Evolutionary conservation across 2,329 filamentous ascomycete species (phyloP).

Genomic region (Colletotrichum paranaense): DNA sequence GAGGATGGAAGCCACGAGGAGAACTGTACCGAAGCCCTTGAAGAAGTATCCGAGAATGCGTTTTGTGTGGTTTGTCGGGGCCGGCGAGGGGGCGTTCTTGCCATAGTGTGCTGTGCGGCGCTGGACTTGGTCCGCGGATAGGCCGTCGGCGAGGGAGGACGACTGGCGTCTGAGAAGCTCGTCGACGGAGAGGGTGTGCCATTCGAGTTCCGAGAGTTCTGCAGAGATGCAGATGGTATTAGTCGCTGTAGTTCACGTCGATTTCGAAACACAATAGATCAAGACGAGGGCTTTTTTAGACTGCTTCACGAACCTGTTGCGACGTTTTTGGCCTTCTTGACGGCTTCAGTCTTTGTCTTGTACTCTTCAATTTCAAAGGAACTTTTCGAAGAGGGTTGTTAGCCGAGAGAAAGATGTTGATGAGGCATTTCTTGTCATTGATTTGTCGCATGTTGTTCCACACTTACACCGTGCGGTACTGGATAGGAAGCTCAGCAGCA

Average conservation of each 20-base stretch:
- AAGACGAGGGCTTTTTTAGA: neutral
- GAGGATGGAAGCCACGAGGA: conserved; percentile 75
- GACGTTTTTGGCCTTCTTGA: conserved; percentile 54
- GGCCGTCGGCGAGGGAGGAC: conserved; percentile 66
- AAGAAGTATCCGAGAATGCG: conserved; percentile 78
- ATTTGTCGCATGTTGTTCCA: neutral
- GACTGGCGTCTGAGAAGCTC: conserved; percentile 71
- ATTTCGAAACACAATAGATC: neutral
- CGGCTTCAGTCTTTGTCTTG: conserved; percentile 51
- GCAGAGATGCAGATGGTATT: neutral
- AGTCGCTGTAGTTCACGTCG: neutral
- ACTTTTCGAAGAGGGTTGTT: conserved; percentile 47
- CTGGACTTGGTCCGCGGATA: conserved; percentile 68
- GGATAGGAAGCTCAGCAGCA: conserved; percentile 58
- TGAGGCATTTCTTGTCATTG: neutral
- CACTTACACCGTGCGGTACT: conserved; percentile 65
- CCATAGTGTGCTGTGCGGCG: conserved; percentile 70
- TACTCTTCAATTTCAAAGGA: conserved; percentile 64
- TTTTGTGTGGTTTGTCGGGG: conserved; percentile 68
- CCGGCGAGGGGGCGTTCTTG: conserved; percentile 73
- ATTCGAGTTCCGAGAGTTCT: conserved; percentile 74
- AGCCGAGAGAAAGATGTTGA: neutral
- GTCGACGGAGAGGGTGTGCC: conserved; percentile 70
- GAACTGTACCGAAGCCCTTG: conserved; percentile 79
- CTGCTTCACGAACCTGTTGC: conserved; percentile 52